These are phyloP conservation scores for Fusarium irregulare DNA, from an alignment of 2,329 filamentous ascomycete species.

Conservation along the genomic window DNA sequence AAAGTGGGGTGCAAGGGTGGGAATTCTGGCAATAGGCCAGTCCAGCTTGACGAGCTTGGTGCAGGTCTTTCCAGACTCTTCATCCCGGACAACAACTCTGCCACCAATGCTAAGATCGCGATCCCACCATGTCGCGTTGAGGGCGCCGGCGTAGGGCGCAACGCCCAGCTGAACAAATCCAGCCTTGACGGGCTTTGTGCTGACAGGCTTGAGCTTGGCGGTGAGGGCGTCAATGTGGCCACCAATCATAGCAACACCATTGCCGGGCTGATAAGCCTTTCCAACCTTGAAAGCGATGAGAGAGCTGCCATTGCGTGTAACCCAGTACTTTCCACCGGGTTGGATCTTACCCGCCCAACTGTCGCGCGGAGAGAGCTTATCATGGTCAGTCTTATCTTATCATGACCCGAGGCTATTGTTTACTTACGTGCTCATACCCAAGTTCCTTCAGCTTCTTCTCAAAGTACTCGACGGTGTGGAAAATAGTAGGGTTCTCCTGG, in stretches of 20 bases:
- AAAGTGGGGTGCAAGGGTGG: slow-evolving; percentile 94
- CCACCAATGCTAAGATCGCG: slow-evolving; percentile 92
- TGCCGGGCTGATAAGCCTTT: slow-evolving; percentile 81
- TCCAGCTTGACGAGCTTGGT: slow-evolving; percentile 88
- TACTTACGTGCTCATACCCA: slow-evolving; percentile 76
- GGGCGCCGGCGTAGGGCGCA: slow-evolving; percentile 88
- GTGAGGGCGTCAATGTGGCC: slow-evolving; percentile 95
- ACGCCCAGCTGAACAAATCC: slow-evolving; percentile 92
- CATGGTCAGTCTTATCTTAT: slow-evolving; percentile 23
- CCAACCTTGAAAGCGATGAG: slow-evolving; percentile 89
- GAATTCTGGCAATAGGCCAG: slow-evolving; percentile 93
- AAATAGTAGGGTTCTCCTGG: slow-evolving; percentile 90
- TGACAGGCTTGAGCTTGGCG: slow-evolving; percentile 90
- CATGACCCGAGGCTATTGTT: neutral
- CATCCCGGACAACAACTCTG: slow-evolving; percentile 83
- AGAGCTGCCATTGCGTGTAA: slow-evolving; percentile 85
- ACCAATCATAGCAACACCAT: slow-evolving; percentile 88
- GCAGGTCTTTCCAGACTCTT: slow-evolving; percentile 77
- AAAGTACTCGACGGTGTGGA: slow-evolving; percentile 87
- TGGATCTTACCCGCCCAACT: slow-evolving; percentile 79
- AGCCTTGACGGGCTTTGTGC: slow-evolving; percentile 82
- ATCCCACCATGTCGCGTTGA: slow-evolving; percentile 97
- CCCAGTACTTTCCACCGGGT: slow-evolving; percentile 88
- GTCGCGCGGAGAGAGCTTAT: slow-evolving; percentile 79
- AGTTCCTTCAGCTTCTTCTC: slow-evolving; percentile 75